Percentiles rank a stretch among this genome's conserved stretches.
phyloP scores from a whole-genome alignment of 306 rosid species.

The Macrotyloma uniflorum region DNA sequence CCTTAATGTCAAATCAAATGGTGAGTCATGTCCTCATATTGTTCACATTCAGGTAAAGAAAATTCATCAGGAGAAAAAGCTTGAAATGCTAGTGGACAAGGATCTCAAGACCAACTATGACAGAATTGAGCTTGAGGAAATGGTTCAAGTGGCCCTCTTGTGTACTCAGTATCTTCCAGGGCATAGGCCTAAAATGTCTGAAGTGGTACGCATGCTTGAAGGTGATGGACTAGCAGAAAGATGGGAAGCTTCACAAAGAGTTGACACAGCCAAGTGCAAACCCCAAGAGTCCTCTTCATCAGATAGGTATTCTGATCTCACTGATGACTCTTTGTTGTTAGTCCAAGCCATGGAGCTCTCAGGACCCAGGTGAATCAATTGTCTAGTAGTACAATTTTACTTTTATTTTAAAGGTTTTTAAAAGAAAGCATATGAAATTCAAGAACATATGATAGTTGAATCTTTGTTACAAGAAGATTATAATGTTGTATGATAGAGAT shows the following conservation, averaged over 20 bases:
- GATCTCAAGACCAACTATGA: constrained; percentile 57
- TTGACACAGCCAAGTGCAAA: constrained; percentile 40
- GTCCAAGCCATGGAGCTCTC: constrained; percentile 99
- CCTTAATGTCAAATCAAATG: not conserved
- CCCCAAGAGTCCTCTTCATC: constrained; percentile 51
- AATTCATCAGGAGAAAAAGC: constrained; percentile 55
- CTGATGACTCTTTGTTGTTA: constrained; percentile 84
- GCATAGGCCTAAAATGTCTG: constrained; percentile 58
- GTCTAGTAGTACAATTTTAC: not conserved
- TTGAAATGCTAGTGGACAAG: constrained; percentile 56
- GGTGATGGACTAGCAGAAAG: constrained; percentile 60
- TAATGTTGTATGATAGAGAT: constrained; percentile 53
- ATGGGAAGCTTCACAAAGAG: constrained; percentile 60
- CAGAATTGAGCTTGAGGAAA: constrained; percentile 56
- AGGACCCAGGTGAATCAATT: constrained; percentile 76
- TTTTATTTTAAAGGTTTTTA: not conserved
- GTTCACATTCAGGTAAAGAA: constrained; percentile 51
- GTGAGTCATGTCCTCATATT: not conserved
- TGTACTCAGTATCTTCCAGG: constrained; percentile 59
- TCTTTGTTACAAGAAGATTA: constrained; percentile 38
- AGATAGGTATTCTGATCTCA: constrained; percentile 81
- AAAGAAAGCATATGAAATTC: constrained; percentile 39
- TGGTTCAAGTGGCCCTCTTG: constrained; percentile 57
- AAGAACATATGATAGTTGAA: constrained; percentile 52
- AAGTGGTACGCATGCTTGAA: constrained; percentile 58